Conservation (phyloP, 306 rosid species). For the Glycyrrhiza uralensis region DNA sequence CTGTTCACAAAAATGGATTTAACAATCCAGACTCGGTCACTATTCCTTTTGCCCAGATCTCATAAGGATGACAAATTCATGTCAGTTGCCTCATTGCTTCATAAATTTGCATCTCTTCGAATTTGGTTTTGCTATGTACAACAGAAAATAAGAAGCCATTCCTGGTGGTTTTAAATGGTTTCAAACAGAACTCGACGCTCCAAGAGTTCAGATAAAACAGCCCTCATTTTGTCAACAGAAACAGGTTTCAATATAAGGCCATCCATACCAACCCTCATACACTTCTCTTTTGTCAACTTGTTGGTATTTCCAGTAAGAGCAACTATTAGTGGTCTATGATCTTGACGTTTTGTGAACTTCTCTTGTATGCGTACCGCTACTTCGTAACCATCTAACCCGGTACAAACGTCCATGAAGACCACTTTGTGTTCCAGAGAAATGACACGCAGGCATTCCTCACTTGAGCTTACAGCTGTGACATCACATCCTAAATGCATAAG, state of each 20-base stretch:
- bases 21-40: not conserved
- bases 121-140: constrained; percentile 33
- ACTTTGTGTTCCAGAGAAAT: constrained; percentile 69
- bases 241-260: constrained; percentile 82
- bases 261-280: constrained; percentile 78
- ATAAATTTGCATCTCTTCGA: constrained; percentile 26
- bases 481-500: constrained; percentile 86
- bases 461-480: constrained; percentile 60
- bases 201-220: constrained; percentile 64
- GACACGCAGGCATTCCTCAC: constrained; percentile 60
- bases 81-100: constrained; percentile 28
- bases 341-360: constrained; percentile 61
- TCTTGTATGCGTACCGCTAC: constrained; percentile 57
- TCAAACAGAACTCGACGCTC: constrained; percentile 70
- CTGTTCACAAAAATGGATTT: constrained; percentile 23
- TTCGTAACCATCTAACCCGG: constrained; percentile 67
- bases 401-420: constrained; percentile 76
- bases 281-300: constrained; percentile 69
- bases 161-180: constrained; percentile 36
- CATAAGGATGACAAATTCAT: not conserved
- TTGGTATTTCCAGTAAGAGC: constrained; percentile 76
- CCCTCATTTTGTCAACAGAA: constrained; percentile 88
- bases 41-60: constrained; percentile 1
- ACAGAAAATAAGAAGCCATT: constrained; percentile 13
- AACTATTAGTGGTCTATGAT: constrained; percentile 69